Conservation (phyloP, 116 monocot genomes). For the Trichopus zeylanicus region DNA sequence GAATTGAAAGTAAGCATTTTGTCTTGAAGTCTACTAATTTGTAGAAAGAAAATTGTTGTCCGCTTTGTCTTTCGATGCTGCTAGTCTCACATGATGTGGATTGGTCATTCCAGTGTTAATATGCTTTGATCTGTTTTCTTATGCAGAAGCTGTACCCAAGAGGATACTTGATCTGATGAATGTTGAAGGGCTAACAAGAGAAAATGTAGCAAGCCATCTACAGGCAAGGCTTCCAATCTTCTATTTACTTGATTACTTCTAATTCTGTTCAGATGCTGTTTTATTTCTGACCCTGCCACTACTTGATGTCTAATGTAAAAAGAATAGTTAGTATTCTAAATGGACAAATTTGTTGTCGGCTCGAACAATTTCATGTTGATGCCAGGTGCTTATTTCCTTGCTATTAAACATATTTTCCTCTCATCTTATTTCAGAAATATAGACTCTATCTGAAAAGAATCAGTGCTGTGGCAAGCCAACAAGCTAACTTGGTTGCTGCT, state of each 20-base stretch:
- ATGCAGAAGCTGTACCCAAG: conserved; percentile 85
- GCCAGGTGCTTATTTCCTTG: background rate
- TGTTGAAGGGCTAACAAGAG: conserved; percentile 77
- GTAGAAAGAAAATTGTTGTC: too few species aligned
- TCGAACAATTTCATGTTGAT: background rate
- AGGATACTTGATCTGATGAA: conserved; percentile 95
- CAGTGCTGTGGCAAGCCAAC: conserved; percentile 69
- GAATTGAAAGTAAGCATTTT: conserved; percentile 65
- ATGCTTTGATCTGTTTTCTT: conserved; percentile 4
- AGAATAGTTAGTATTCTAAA: too few species aligned
- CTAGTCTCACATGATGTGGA: too few species aligned
- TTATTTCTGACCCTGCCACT: too few species aligned
- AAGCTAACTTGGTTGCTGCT: conserved; percentile 64
- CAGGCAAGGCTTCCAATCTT: too few species aligned
- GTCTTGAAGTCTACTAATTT: background rate
- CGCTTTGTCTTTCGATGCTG: too few species aligned
- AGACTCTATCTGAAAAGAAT: conserved; percentile 76
- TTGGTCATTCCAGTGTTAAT: too few species aligned
- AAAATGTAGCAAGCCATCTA: conserved; percentile 94
- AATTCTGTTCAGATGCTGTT: too few species aligned
- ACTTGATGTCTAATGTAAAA: too few species aligned
- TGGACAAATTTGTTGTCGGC: too few species aligned
- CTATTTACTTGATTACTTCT: too few species aligned
- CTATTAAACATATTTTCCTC: background rate
- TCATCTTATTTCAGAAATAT: conserved; percentile 62